phyloP scores from a whole-genome alignment of 164 flowering plant genomes.

The Vitis cinerea region DNA sequence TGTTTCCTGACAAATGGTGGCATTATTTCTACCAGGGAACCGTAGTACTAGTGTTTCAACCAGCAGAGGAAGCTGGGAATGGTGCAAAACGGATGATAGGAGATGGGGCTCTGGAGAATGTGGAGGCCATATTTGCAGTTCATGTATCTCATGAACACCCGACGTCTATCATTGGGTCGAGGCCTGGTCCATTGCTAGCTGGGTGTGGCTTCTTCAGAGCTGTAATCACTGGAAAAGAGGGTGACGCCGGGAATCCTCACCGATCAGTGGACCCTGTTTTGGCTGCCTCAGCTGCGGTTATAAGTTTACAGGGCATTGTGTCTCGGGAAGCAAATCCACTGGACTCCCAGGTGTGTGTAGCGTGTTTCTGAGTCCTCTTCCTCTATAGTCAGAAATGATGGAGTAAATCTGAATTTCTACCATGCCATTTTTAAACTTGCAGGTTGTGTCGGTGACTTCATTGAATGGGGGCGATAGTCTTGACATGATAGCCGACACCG shows the following conservation, averaged over 20 bases:
- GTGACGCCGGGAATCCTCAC: constrained; percentile 35
- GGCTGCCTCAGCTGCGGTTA: constrained; percentile 79
- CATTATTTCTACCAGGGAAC: constrained; percentile 56
- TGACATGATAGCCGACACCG: constrained; percentile 46
- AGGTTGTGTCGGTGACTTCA: constrained; percentile 88
- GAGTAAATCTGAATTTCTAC: too few species aligned
- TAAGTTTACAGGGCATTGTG: constrained; percentile 78
- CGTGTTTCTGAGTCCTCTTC: neutral
- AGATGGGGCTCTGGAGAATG: constrained; percentile 74
- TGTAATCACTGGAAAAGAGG: constrained; percentile 43
- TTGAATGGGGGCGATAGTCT: constrained; percentile 57
- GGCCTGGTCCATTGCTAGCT: constrained; percentile 84
- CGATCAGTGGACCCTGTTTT: constrained; percentile 50
- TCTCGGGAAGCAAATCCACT: constrained; percentile 89
- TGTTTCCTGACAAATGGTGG: neutral
- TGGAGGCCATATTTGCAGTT: constrained; percentile 82
- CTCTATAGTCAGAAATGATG: neutral
- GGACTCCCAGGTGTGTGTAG: constrained; percentile 64
- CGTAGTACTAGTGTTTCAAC: constrained; percentile 78
- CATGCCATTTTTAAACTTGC: neutral
- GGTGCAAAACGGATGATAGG: constrained; percentile 82
- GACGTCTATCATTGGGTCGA: constrained; percentile 66
- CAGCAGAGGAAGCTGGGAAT: constrained; percentile 91
- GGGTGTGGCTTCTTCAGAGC: constrained; percentile 85
- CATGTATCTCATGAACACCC: constrained; percentile 70